Base-by-base conservation (phyloP, 805 yeast genomes). In the Kluyveromyces siamensis region DNA sequence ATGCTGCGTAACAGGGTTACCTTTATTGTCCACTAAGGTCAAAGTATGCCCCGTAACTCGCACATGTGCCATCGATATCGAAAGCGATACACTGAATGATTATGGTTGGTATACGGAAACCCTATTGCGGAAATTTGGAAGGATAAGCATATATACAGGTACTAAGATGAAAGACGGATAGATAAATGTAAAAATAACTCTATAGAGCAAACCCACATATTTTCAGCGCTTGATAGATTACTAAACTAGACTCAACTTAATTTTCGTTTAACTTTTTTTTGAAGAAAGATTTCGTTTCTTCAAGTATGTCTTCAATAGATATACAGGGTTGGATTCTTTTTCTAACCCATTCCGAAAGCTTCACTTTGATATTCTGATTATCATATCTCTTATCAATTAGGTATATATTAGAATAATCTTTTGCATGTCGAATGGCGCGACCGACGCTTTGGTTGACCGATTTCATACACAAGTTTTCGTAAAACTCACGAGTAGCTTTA, bases 371-470 rank as follows among this genome's bases (percentile, higher is more conserved):
- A 27, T 70, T 63, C 1, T 57, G 55, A 2, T 61, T 60, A 2
- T 57, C 57, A 53, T 76, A 91, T 47, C 97, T 70, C 33, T 63
- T 65, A 62, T 91, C 98, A 14, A 89, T 56, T 38, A 90, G 69
- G 55, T 77, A 79, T 7, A 91, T 83, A 14, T 79, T 75, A 0
- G 97, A 83, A 60, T 85, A 89, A 65, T 91, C 98, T 40, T 76
- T 74, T 25, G 75, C 75, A 62, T 90, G 96, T 51, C 98, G 72
- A 38, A 90, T 90, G 7, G 96, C 87, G 54, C 98, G 74, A 0
- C 97, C 98, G 11, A 91, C 83, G 66, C 95, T 81, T 64, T 90
- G 98, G 61, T 90, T 90, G 0, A 90, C 88, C 0, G 96, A 85
- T 46, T 89, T 79, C 93, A 91, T 84, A 60, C 96, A 89, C 7